These are phyloP conservation scores for Phyllosticta citrichinensis DNA, from an alignment of 2,329 filamentous ascomycete genomes.

Conservation along the genomic window DNA sequence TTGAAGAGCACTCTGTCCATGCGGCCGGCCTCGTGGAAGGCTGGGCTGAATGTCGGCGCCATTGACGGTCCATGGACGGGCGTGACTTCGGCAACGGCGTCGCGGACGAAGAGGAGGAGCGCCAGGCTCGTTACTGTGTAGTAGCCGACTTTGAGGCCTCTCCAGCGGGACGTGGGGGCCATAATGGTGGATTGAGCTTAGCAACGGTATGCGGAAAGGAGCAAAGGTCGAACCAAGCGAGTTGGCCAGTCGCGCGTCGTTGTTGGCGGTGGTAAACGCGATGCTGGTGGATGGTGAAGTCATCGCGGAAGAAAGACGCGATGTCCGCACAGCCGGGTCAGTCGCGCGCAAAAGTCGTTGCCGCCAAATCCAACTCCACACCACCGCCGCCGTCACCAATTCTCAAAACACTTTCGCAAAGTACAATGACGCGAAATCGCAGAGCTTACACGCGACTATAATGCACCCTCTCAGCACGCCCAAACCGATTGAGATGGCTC, in stretches of 20 bases:
- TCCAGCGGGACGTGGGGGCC: not conserved
- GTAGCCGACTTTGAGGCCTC: not conserved
- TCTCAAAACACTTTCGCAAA: not conserved
- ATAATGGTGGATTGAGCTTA: not conserved
- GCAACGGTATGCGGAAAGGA: not conserved
- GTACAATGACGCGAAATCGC: not conserved
- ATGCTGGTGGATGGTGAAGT: not conserved
- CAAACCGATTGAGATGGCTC: not conserved
- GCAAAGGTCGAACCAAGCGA: not conserved
- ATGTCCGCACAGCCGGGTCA: not conserved
- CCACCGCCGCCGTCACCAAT: not conserved
- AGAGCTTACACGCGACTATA: not conserved
- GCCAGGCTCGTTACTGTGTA: not conserved
- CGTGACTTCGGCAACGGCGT: slow-evolving; percentile 1
- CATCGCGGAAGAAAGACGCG: not conserved
- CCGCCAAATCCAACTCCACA: not conserved
- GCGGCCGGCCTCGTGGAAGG: slow-evolving; percentile 27
- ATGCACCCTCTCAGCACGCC: not conserved
- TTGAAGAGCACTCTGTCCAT: slow-evolving; percentile 30
- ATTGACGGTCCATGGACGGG: slow-evolving; percentile 33
- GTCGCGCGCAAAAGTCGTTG: not conserved
- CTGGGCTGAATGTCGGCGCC: slow-evolving; percentile 36
- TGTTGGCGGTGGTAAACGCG: not conserved
- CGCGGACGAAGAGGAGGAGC: not conserved
- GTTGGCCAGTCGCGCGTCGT: not conserved